These are phyloP conservation scores for Medicago truncatula DNA, from an alignment of 306 rosid genomes.

Conservation along the genomic window MtrunA17r5.0-ANR NC_053045.1:61719501-61720000, in stretches of 20 bases:
- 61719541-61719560: conserved; percentile 97
- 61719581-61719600: conserved; percentile 15
- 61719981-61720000: conserved; percentile 89
- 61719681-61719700: conserved; percentile 36
- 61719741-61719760: conserved; percentile 99
- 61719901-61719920: conserved; percentile 2
- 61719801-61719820: conserved; percentile 98
- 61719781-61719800: conserved; percentile 96
- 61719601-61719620: no score
- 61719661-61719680: conserved; percentile 23
- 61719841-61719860: conserved; percentile 98
- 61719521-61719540: conserved; percentile 97
- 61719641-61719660: background rate
- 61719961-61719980: conserved; percentile 37
- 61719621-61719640: no score
- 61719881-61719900: background rate
- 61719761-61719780: conserved; percentile 99
- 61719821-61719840: conserved; percentile 96
- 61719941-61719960: conserved; percentile 33
- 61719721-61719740: conserved; percentile 98
- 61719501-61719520: conserved; percentile 97
- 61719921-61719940: background rate
- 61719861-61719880: conserved; percentile 52
- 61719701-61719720: conserved; percentile 76
- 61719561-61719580: conserved; percentile 77